Evolutionary conservation across 441 rosid genomes (phyloP), one percentile per base, ranked within the genome.

Genomic region (Jatropha podagrica): DNA sequence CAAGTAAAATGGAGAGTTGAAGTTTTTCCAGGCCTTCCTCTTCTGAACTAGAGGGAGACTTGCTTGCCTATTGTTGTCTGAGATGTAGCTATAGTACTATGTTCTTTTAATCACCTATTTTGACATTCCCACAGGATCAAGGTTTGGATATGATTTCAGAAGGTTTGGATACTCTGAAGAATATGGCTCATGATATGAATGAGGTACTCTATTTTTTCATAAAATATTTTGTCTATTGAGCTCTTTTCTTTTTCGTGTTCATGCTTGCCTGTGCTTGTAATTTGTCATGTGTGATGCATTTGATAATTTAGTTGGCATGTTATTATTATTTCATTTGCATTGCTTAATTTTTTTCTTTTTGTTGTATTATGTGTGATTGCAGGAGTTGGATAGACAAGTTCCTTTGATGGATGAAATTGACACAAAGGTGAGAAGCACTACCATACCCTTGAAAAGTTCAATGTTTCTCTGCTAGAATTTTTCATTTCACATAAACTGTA

Each of bases 341-440:
- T 71, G 65, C 3, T 4, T 6, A 37, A 6, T 48, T 8, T 65
- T 20, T 65, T 40, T 58, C 48, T 58, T 64, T 77, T 77, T 38
- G 74, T 69, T 60, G 52, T 41, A 27, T 71, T 18, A 18, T 76
- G 7, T 83, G 81, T 83, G 12, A 17, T 78, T 81, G 84, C 91
- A 94, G 99, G 98, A 94, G 79, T 7, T 92, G 73, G 97, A 94
- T 79, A 86, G 95, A 74, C 98, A 96, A 82, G 97, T 92, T 79
- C 98, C 98, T 71, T 78, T 96, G 87, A 88, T 91, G 97, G 99
- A 96, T 81, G 97, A 96, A 87, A 94, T 96, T 72, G 99, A 96
- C 85, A 55, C 94, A 66, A 92, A 92, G 98, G 92, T 89, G 75
- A 73, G 82, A 67, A 12, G 62, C 69, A 60, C 26, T 17, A 6